A percentile compares a stretch with the other conserved stretches of the same genome.
Evolutionary conservation across 148 eudicot genomes (phyloP).

Genomic region (Rhododendron ferrugineum): DNA sequence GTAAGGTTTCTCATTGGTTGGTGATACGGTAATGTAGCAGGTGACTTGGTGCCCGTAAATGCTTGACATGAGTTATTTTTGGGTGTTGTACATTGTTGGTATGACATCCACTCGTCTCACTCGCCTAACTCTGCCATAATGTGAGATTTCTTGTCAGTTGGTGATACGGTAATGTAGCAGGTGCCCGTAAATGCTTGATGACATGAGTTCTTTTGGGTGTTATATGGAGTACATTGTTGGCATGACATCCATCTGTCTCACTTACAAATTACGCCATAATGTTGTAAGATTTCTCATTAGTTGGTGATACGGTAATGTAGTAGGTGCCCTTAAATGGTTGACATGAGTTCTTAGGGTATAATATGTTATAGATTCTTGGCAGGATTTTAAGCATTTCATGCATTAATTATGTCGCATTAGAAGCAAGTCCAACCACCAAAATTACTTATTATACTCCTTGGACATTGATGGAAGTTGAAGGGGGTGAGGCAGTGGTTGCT

Average conservation of each 20-base stretch:
- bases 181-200: neutral
- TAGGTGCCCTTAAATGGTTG: neutral
- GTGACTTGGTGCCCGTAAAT: neutral
- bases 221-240: neutral
- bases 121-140: neutral
- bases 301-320: neutral
- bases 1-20: neutral
- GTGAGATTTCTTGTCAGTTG: neutral
- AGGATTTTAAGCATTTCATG: neutral
- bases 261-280: neutral
- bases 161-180: neutral
- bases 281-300: neutral
- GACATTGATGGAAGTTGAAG: neutral
- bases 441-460: neutral
- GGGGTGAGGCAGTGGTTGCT: neutral
- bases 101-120: too few relatives aligned
- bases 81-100: too few relatives aligned
- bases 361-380: neutral
- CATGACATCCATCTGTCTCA: neutral
- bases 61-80: neutral
- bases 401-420: neutral
- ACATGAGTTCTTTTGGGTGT: neutral
- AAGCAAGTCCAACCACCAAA: neutral
- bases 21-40: neutral
- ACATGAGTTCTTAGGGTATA: neutral